Evolutionary conservation across 2,329 filamentous ascomycete species (phyloP), one percentile per base, ranked within the genome.

Genomic region (Aspergillus vadensis): DNA sequence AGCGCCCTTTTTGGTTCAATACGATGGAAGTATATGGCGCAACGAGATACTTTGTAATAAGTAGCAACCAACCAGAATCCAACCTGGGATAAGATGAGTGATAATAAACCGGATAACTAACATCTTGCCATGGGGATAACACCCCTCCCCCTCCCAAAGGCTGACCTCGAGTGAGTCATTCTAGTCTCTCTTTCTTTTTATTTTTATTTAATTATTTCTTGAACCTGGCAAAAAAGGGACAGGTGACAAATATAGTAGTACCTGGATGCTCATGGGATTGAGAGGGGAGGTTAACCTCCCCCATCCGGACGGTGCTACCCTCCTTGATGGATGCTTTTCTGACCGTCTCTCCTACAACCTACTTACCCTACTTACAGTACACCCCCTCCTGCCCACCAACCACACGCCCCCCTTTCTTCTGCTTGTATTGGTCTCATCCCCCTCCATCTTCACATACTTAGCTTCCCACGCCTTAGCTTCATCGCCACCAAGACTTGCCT

Each of bases 181-280:
- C 62, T 61, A 58, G 44, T 55, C 49, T 58, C 9, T 43, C 51
- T n/a, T n/a, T 30, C 27, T 12, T 30, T 30, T 30, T 30, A 30
- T 59, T 36, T 36, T 14, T 36, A 4, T 14, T 6, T 15, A 6
- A 12, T 36, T 14, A 36, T 36, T 36, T 36, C 7, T 36, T 14
- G 4, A 6, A 36, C 54, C 59, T 61, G 52, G 39, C 43, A 63
- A 57, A 57, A 43, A 41, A 49, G 53, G 59, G 64, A 64, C 66
- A 68, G 65, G 63, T 70, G 68, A 69, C 68, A 66, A 67, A 65
- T 60, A 66, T 61, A 62, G 60, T 65, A 63, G 64, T 66, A 67
- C 64, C 60, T 66, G 61, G 25, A 44, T 68, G 68, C 61, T 70
- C 68, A 69, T 70, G 68, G 68, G 68, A 65, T 70, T 60, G 57